Conservation (phyloP, 441 rosid genomes). For the Croton setiger region DNA sequence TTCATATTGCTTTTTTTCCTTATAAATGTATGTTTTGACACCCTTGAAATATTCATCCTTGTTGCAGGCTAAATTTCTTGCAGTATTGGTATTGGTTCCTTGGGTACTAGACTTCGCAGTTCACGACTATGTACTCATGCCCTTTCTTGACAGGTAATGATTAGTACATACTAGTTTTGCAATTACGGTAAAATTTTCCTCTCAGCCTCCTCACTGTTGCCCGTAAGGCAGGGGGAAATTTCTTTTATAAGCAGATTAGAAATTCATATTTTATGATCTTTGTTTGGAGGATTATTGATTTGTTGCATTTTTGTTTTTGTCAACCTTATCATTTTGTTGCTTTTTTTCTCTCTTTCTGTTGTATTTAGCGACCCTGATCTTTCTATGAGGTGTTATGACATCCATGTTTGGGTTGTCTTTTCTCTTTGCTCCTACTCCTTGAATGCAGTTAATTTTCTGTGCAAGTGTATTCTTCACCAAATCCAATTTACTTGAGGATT, state of each 20-base stretch:
- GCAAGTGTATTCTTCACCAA: neutral
- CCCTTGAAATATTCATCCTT: constrained; percentile 23
- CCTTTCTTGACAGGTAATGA: constrained; percentile 84
- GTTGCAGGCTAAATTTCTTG: constrained; percentile 84
- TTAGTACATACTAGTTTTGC: constrained; percentile 8
- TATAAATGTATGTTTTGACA: neutral
- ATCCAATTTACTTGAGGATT: neutral
- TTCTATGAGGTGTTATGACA: neutral
- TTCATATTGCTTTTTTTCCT: neutral
- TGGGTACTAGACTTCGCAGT: constrained; percentile 83
- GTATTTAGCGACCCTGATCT: neutral
- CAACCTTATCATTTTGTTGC: neutral
- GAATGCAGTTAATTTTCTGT: neutral
- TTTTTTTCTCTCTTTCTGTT: neutral
- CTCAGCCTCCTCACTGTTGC: neutral
- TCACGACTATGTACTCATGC: constrained; percentile 93
- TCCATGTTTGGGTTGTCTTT: neutral
- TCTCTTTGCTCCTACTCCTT: neutral
- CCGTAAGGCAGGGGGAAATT: neutral
- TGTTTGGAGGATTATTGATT: neutral
- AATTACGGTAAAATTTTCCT: neutral
- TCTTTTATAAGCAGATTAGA: neutral
- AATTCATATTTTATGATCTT: neutral
- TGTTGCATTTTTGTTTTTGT: neutral
- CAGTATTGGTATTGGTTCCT: constrained; percentile 68